These are phyloP conservation scores for Rhododendron mucronatum DNA, from an alignment of 148 eudicot genomes.

Conservation along the genomic window DNA sequence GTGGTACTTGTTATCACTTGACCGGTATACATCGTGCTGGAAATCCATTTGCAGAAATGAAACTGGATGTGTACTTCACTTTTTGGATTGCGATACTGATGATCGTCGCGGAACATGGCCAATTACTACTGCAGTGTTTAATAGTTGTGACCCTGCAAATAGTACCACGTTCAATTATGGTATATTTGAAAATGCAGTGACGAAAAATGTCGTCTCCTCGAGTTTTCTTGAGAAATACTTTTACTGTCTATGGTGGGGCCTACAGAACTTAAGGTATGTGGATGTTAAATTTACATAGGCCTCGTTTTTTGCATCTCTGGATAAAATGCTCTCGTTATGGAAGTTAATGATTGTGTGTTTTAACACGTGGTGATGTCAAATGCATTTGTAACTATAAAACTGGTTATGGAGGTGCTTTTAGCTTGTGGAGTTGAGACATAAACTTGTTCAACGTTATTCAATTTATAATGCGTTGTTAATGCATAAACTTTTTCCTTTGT, in stretches of 20 bases:
- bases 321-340: neutral
- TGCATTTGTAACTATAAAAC: neutral
- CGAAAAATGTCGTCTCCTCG: constrained; percentile 64
- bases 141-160: constrained; percentile 51
- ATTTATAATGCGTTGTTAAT: neutral
- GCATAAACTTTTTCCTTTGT: neutral
- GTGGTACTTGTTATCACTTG: constrained; percentile 90
- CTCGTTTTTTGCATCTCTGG: neutral
- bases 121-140: constrained; percentile 50
- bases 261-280: constrained; percentile 76
- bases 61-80: constrained; percentile 38
- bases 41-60: constrained; percentile 65
- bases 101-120: constrained; percentile 54
- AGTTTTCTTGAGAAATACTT: constrained; percentile 73
- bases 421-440: neutral
- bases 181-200: constrained; percentile 66
- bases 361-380: neutral
- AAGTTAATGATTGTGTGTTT: neutral
- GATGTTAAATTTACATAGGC: neutral
- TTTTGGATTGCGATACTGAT: constrained; percentile 50
- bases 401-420: neutral
- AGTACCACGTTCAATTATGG: constrained; percentile 55
- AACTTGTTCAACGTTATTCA: neutral
- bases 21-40: constrained; percentile 85
- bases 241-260: constrained; percentile 98